Evolutionary conservation across 306 rosid species (phyloP).

Genomic region (Cicer chorassanicum): DNA sequence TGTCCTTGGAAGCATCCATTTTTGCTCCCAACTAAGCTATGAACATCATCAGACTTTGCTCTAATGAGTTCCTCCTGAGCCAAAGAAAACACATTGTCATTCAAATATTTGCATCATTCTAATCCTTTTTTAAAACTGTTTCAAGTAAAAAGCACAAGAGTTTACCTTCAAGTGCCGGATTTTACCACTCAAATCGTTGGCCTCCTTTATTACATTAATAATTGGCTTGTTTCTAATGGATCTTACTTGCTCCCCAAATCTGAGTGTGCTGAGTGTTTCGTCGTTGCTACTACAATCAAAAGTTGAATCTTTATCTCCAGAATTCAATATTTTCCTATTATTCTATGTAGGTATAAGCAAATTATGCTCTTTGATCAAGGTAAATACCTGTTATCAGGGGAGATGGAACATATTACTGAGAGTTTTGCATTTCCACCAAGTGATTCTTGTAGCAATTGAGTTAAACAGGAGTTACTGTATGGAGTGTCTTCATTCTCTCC

Average conservation of each 20-base stretch:
- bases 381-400: conserved; percentile 69
- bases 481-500: conserved; percentile 55
- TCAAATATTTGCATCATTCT: conserved; percentile 34
- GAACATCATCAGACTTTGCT: conserved; percentile 62
- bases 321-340: conserved; percentile 3
- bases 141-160: conserved; percentile 18
- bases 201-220: conserved; percentile 77
- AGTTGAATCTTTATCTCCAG: conserved; percentile 35
- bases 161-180: conserved; percentile 88
- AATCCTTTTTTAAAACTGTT: conserved; percentile 39
- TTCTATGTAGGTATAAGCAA: conserved; percentile 18
- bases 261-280: conserved; percentile 72
- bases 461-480: conserved; percentile 62
- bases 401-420: conserved; percentile 78
- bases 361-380: conserved; percentile 18
- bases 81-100: conserved; percentile 26
- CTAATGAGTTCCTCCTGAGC: conserved; percentile 88
- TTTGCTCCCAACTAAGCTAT: conserved; percentile 47
- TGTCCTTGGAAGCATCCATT: conserved; percentile 71
- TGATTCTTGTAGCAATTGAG: conserved; percentile 69
- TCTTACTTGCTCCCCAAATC: conserved; percentile 78
- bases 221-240: conserved; percentile 76
- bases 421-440: conserved; percentile 84
- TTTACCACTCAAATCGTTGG: conserved; percentile 77
- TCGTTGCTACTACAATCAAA: conserved; percentile 64